Percentiles rank a stretch among this genome's conserved stretches.
Conservation (phyloP, 805 yeast species). For the Schwanniomyces sp. region DNA sequence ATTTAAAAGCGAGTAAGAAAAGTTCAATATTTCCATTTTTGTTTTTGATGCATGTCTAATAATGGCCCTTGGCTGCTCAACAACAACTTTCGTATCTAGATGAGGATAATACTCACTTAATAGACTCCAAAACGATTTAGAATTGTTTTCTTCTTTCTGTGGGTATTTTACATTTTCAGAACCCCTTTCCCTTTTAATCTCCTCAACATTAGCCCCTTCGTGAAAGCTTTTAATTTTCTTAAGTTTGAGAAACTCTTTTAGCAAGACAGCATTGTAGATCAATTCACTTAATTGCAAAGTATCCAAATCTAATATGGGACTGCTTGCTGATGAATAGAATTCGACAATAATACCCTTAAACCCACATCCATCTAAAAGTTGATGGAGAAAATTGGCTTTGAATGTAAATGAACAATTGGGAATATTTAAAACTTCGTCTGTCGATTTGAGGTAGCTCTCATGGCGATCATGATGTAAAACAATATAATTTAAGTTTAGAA, state of each 20-base stretch:
- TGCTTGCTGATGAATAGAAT: constrained; percentile 34
- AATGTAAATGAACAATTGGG: constrained; percentile 36
- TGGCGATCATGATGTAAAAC: constrained; percentile 3
- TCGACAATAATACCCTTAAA: constrained; percentile 38
- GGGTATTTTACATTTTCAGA: not conserved
- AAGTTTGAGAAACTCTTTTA: constrained; percentile 25
- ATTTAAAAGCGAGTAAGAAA: constrained; percentile 34
- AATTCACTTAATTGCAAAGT: constrained; percentile 31
- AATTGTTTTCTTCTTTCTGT: not conserved
- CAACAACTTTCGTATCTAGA: constrained; percentile 24
- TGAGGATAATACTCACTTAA: constrained; percentile 33
- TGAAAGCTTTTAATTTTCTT: constrained; percentile 10
- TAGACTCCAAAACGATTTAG: constrained; percentile 16
- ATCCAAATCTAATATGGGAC: constrained; percentile 39
- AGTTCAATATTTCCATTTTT: constrained; percentile 22
- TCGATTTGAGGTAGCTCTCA: constrained; percentile 7
- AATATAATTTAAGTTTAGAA: constrained; percentile 25
- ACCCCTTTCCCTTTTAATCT: not conserved
- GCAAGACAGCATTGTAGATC: constrained; percentile 30
- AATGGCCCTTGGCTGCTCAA: constrained; percentile 34
- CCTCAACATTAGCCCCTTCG: not conserved
- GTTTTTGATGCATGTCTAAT: constrained; percentile 13
- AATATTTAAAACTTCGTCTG: constrained; percentile 30
- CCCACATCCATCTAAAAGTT: constrained; percentile 32
- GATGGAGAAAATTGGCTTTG: constrained; percentile 35